Base-by-base conservation (phyloP, 352 stramenopile species). In the Paralagenidium karlingii region DNA sequence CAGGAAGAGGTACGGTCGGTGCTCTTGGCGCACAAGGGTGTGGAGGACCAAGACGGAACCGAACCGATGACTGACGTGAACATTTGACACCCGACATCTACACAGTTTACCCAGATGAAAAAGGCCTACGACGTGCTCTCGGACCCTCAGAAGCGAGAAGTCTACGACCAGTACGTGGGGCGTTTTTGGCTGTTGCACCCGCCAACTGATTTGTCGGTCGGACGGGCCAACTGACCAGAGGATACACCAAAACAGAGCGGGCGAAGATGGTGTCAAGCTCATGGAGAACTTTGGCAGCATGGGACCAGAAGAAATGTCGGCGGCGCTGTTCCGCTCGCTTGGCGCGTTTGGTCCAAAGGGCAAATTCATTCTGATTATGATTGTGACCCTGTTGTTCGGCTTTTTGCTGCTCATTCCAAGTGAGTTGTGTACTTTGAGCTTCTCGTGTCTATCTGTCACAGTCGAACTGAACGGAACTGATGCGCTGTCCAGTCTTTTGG, bases 41-140 rank as follows among this genome's bases (percentile, higher is more conserved):
- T 16, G 13, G 13, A 13, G 28, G 13, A 13, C 16, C 28, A 13
- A 13, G 13, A 13, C 28, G 13, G 13, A 13, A 13, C 16, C 28
- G 13, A 33, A 33, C 13, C 28, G 13, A 13, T 33, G 16, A 36
- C 7, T 36, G 30, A 12, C 5, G 8, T 48, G 10, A 34, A 67
- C 16, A 53, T 55, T 15, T 43, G 60, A 11, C 32, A 51, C 25
- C 49, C 48, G 7, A 54, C 53, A 21, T 44, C 40, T 18, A 55
- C 65, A 30, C 53, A 86, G 44, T 98, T 98, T 54, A 92, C 79
- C 25, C 60, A 66, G 26, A 86, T 97, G 53, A 94, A 94, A 46
- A 43, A 88, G 44, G 92, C 92, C 15, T 97, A 96, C 55, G 88
- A 98, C 51, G 69, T 95, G 24, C 65, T 98, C 21, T 77, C 60